These are phyloP conservation scores for Trametes cinnabarina DNA, from an alignment of 768 basidiomycete genomes.

Conservation along the genomic window DNA sequence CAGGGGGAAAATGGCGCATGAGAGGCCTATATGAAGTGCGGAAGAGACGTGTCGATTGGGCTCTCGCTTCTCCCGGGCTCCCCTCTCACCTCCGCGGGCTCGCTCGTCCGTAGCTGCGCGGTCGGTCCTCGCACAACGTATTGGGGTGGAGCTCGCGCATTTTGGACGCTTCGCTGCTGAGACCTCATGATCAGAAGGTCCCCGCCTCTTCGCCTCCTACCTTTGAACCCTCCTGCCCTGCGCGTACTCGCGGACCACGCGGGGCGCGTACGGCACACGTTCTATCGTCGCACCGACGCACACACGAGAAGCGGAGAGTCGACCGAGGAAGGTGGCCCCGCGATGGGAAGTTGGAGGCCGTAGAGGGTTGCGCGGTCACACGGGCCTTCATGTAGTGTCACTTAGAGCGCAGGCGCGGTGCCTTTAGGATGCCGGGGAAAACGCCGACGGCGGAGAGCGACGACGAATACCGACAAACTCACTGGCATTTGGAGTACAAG, in stretches of 20 bases:
- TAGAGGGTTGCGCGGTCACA: neutral
- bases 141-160: no score
- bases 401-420: conserved; percentile 1
- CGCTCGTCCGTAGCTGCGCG: no score
- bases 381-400: no score
- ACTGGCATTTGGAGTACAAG: neutral
- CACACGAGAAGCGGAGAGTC: neutral
- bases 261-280: neutral
- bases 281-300: neutral
- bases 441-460: neutral
- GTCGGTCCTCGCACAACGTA: no score
- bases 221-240: neutral
- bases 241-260: neutral
- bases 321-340: neutral
- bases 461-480: neutral
- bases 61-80: neutral
- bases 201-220: no score
- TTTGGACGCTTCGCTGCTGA: no score
- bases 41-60: neutral
- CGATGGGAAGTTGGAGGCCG: neutral
- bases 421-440: neutral
- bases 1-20: no score
- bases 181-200: no score
- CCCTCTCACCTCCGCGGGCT: no score
- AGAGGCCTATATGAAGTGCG: neutral